Evolutionary conservation across 140 eudicot species (phyloP).

Genomic region (Cichorium intybus): DNA sequence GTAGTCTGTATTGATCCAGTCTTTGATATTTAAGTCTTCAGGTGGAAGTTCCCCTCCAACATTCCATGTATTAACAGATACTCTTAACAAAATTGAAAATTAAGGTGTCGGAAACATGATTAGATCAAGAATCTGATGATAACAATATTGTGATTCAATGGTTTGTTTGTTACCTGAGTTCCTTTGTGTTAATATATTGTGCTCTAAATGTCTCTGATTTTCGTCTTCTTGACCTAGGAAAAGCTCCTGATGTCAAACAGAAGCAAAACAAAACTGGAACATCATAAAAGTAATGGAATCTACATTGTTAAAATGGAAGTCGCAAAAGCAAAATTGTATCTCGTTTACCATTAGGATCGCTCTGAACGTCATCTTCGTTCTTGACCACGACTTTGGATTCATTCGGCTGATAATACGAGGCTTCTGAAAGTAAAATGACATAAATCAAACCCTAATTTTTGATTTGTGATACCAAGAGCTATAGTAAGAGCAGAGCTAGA

Average conservation of each 20-base stretch:
- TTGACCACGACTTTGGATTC: slow-evolving; percentile 42
- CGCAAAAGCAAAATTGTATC: slow-evolving; percentile 4
- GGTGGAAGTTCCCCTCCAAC: slow-evolving; percentile 86
- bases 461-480: neutral
- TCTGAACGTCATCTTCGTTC: slow-evolving; percentile 22
- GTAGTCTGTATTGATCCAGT: slow-evolving; percentile 58
- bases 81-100: slow-evolving; percentile 28
- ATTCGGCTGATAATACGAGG: slow-evolving; percentile 29
- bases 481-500: neutral
- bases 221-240: slow-evolving; percentile 70
- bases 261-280: slow-evolving; percentile 16
- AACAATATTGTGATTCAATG: too few relatives aligned
- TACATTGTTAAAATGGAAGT: neutral
- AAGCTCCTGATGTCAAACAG: slow-evolving; percentile 47
- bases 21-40: slow-evolving; percentile 63
- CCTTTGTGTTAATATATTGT: slow-evolving; percentile 72
- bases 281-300: neutral
- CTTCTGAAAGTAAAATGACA: slow-evolving; percentile 30
- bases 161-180: slow-evolving; percentile 86
- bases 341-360: slow-evolving; percentile 38
- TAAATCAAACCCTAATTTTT: neutral
- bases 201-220: slow-evolving; percentile 86
- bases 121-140: neutral
- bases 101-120: neutral
- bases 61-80: slow-evolving; percentile 89